Conservation (phyloP, 768 basidiomycete species). For the Russula dissimulans region DNA sequence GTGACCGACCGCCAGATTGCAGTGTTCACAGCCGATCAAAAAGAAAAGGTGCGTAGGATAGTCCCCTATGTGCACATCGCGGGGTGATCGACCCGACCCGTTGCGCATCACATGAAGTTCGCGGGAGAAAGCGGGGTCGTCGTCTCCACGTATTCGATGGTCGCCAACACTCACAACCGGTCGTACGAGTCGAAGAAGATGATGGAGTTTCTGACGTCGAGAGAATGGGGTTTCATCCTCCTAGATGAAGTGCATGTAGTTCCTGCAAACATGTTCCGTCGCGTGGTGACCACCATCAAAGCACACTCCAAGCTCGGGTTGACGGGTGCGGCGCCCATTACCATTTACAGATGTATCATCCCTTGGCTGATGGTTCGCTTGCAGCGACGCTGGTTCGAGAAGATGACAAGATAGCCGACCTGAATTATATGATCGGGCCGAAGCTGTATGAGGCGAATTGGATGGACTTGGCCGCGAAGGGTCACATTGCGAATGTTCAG, state of each 20-base stretch:
- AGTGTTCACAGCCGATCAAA: slow-evolving; percentile 95
- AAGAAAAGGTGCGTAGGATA: slow-evolving; percentile 66
- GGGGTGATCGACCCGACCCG: slow-evolving; percentile 15
- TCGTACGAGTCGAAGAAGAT: slow-evolving; percentile 99
- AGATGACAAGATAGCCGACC: slow-evolving; percentile 96
- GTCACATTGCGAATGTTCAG: slow-evolving; percentile 99
- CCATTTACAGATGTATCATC: background rate
- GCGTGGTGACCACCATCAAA: slow-evolving; percentile 97
- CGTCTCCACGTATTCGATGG: slow-evolving; percentile 99
- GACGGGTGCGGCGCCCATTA: slow-evolving; percentile 52
- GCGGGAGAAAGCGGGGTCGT: slow-evolving; percentile 96
- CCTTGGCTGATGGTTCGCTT: slow-evolving; percentile 5
- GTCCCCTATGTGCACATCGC: slow-evolving; percentile 5
- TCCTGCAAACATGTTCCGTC: slow-evolving; percentile 96
- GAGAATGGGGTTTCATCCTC: slow-evolving; percentile 98
- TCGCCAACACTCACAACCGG: slow-evolving; percentile 95
- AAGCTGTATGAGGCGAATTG: slow-evolving; percentile 99
- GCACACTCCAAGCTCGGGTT: slow-evolving; percentile 97
- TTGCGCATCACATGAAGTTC: slow-evolving; percentile 46
- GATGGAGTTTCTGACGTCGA: slow-evolving; percentile 98
- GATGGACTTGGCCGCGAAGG: slow-evolving; percentile 99
- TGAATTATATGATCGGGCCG: slow-evolving; percentile 99
- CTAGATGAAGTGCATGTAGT: slow-evolving; percentile 99
- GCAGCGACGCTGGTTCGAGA: slow-evolving; percentile 95
- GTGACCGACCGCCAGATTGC: slow-evolving; percentile 95